Percentiles rank a stretch among this genome's conserved stretches.
These are phyloP conservation scores for Alternaria brassicicola DNA, from an alignment of 2,329 filamentous ascomycete species.

Conservation along the genomic window DNA sequence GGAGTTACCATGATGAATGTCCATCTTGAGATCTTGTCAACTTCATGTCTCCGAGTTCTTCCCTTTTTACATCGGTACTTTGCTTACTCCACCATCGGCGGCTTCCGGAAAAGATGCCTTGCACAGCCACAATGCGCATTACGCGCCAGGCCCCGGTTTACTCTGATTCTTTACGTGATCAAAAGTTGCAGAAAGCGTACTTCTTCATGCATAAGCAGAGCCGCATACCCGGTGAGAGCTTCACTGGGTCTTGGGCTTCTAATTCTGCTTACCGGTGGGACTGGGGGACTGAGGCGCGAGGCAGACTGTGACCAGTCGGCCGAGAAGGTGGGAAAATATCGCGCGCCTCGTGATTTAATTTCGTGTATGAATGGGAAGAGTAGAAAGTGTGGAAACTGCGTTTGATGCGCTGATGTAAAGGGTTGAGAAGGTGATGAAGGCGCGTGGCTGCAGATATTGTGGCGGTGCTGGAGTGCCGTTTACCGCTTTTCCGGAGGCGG, in stretches of 20 bases:
- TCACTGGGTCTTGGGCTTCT: not conserved
- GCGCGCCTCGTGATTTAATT: not conserved
- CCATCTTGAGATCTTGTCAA: not conserved
- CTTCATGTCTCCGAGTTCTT: not conserved
- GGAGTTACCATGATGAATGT: not conserved
- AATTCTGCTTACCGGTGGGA: not conserved
- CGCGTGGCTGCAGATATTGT: conserved; percentile 2
- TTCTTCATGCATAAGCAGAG: not conserved
- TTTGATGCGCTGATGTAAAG: not conserved
- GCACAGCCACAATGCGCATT: not conserved
- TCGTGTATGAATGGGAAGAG: not conserved
- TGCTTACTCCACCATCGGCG: not conserved
- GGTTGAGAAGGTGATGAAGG: not conserved
- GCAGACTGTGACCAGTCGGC: not conserved
- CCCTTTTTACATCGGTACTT: not conserved
- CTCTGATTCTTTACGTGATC: not conserved
- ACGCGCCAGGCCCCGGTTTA: not conserved
- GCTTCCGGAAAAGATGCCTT: not conserved
- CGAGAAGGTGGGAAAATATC: not conserved
- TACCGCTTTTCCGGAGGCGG: conserved; percentile 17
- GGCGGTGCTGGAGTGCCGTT: conserved; percentile 4
- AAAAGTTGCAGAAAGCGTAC: not conserved
- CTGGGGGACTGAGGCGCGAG: not conserved
- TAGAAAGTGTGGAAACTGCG: not conserved
- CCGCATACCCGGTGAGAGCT: not conserved